phyloP scores from a whole-genome alignment of 73 alveolate genomes.

The Loxodes magnus region DNA sequence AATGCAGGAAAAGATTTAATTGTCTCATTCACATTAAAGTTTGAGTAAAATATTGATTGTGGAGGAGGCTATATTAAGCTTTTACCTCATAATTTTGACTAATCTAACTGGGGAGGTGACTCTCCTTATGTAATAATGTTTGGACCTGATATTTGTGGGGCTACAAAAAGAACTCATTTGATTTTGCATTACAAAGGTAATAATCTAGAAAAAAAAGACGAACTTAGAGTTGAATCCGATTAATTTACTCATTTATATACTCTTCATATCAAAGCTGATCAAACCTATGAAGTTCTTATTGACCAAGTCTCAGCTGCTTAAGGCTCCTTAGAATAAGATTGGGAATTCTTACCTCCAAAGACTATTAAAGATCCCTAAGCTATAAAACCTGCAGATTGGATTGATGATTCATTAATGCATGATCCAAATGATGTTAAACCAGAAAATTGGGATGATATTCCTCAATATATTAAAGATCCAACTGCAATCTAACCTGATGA shows the following conservation, averaged over 20 bases:
- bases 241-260: constrained; percentile 17
- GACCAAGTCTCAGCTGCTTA: constrained; percentile 1
- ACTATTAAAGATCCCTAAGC: constrained; percentile 22
- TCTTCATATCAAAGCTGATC: constrained; percentile 9
- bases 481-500: constrained; percentile 14
- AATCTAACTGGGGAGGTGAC: constrained; percentile 7
- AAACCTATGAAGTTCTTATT: constrained; percentile 8
- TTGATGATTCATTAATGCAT: constrained; percentile 7
- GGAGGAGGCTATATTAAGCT: constrained; percentile 23
- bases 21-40: constrained; percentile 17
- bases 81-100: constrained; percentile 16
- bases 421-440: constrained; percentile 18
- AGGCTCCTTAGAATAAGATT: constrained; percentile 16
- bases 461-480: constrained; percentile 10
- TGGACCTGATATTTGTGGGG: constrained; percentile 35
- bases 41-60: constrained; percentile 8
- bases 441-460: constrained; percentile 23
- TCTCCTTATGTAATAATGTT: constrained; percentile 21
- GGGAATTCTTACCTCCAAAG: constrained; percentile 14
- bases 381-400: constrained; percentile 24
- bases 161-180: neutral
- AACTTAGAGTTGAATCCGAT: constrained; percentile 3
- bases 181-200: constrained; percentile 13
- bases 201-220: neutral
- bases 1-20: constrained; percentile 8